Evolutionary conservation across 2,329 filamentous ascomycete genomes (phyloP).

Genomic region (Penicillium sp.): DNA sequence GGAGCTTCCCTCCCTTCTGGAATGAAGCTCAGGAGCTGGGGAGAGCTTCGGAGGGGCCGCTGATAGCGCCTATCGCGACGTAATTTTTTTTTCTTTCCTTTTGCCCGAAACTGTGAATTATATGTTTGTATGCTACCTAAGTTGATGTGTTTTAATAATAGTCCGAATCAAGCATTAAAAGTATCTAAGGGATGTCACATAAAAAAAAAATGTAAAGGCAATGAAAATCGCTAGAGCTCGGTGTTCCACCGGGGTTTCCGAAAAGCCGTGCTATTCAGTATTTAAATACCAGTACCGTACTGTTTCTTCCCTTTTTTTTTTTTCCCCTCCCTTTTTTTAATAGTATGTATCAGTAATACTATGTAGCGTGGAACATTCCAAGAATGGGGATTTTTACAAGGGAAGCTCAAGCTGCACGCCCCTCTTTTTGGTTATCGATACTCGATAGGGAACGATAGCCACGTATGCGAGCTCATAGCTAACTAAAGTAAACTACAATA

Average conservation of each 20-base stretch:
- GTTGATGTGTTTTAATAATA: neutral
- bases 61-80: slow-evolving; percentile 28
- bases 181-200: neutral
- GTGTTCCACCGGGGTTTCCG: slow-evolving; percentile 23
- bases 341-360: neutral
- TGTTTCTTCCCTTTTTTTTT: neutral
- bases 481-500: neutral
- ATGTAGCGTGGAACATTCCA: slow-evolving; percentile 2
- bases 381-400: slow-evolving; percentile 5
- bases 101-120: neutral
- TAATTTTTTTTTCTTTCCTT: neutral
- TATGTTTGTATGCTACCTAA: neutral
- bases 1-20: slow-evolving; percentile 29
- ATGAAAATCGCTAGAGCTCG: slow-evolving; percentile 9
- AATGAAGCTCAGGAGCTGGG: slow-evolving; percentile 22
- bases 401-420: slow-evolving; percentile 7
- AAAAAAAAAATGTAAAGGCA: neutral
- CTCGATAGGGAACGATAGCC: slow-evolving; percentile 10
- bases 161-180: neutral
- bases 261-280: slow-evolving; percentile 9
- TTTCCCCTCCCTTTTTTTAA: neutral
- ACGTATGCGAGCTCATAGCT: neutral
- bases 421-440: slow-evolving; percentile 13
- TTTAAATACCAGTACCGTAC: slow-evolving; percentile 8
- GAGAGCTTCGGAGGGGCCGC: slow-evolving; percentile 31